These are phyloP conservation scores for Hygrocybe punicea DNA, from an alignment of 768 basidiomycete genomes.

Conservation along the genomic window DNA sequence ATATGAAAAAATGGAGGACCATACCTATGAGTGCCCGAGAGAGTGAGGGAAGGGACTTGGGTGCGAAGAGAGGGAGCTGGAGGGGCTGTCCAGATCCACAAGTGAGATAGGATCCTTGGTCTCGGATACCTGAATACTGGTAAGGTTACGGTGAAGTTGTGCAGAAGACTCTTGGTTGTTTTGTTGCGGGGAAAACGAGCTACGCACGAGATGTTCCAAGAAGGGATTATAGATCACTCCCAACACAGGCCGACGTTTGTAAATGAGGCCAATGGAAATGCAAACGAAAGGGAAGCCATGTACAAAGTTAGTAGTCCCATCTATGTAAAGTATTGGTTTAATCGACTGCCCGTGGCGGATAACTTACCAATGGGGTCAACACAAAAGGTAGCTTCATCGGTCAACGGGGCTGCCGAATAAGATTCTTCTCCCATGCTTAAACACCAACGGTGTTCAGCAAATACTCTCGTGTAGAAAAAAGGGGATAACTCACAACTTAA, in stretches of 20 bases:
- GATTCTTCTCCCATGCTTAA: slow-evolving; percentile 91
- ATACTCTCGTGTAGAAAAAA: background rate
- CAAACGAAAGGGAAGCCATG: slow-evolving; percentile 85
- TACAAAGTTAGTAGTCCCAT: slow-evolving; percentile 87
- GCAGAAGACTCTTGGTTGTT: background rate
- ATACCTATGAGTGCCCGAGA: slow-evolving; percentile 69
- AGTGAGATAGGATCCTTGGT: slow-evolving; percentile 75
- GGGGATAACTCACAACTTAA: slow-evolving; percentile 69
- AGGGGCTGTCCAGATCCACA: slow-evolving; percentile 43
- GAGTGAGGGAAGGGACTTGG: slow-evolving; percentile 63
- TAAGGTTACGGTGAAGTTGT: background rate
- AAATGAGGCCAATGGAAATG: slow-evolving; percentile 88
- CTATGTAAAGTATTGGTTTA: slow-evolving; percentile 38
- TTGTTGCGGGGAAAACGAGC: background rate
- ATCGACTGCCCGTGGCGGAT: background rate
- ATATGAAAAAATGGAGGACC: slow-evolving; percentile 4
- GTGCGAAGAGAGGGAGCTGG: slow-evolving; percentile 62
- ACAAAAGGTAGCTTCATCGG: slow-evolving; percentile 91
- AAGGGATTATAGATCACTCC: slow-evolving; percentile 95
- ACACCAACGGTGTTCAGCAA: background rate
- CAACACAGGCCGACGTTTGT: slow-evolving; percentile 74
- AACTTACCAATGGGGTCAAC: slow-evolving; percentile 85
- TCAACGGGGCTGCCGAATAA: slow-evolving; percentile 72
- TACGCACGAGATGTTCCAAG: slow-evolving; percentile 70
- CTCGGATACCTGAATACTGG: slow-evolving; percentile 75